phyloP scores from a whole-genome alignment of 768 basidiomycete genomes.

The Termitomyces sp. region DNA sequence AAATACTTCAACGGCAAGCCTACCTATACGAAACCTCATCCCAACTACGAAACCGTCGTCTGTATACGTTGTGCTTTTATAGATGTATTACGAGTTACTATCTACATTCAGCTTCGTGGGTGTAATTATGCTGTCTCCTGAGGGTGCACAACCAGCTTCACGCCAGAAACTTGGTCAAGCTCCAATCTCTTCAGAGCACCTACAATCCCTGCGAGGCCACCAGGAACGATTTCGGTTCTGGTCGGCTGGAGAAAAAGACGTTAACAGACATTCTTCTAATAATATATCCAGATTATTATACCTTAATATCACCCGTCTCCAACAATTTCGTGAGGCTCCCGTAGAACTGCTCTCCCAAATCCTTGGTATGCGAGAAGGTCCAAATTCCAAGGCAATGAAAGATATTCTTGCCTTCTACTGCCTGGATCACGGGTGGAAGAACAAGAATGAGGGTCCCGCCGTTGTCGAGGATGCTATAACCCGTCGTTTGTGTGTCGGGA shows the following conservation, averaged over 20 bases:
- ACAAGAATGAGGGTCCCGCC: conserved; percentile 28
- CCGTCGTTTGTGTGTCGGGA: conserved; percentile 33
- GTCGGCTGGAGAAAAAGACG: conserved; percentile 24
- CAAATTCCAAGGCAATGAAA: conserved; percentile 1
- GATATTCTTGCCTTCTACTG: conserved; percentile 10
- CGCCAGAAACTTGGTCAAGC: conserved; percentile 32
- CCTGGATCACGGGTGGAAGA: conserved; percentile 15
- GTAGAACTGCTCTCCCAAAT: conserved; percentile 11
- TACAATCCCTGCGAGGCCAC: conserved; percentile 31
- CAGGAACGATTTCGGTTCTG: conserved; percentile 32
- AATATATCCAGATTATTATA: not conserved
- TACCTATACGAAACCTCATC: too few relatives aligned
- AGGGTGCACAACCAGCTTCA: conserved; percentile 37
- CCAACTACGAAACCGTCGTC: too few relatives aligned
- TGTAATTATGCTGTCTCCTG: conserved; percentile 28
- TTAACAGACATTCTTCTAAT: not conserved
- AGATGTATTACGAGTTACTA: not conserved
- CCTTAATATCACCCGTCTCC: conserved; percentile 7
- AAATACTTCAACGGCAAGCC: too few relatives aligned
- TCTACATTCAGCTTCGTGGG: too few relatives aligned
- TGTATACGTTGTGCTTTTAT: too few relatives aligned
- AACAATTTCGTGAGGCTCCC: conserved; percentile 10
- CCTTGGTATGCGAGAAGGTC: conserved; percentile 4
- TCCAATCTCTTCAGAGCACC: conserved; percentile 30
- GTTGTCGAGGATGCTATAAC: conserved; percentile 29